phyloP scores from a whole-genome alignment of 805 yeast species.

The Kregervanrija fluxuum region DNA sequence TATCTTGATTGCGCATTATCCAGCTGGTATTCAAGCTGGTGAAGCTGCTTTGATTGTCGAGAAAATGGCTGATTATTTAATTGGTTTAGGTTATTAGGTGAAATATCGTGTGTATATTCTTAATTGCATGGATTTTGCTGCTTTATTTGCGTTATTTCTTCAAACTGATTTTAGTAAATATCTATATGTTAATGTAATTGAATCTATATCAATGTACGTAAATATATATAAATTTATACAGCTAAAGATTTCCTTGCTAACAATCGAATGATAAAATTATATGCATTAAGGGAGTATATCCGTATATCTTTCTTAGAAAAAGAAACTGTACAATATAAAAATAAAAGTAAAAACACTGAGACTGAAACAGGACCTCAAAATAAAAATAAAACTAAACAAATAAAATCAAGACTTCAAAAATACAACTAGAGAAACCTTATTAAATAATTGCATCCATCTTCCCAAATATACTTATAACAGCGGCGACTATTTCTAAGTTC shows the following conservation, averaged over 20 bases:
- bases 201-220: no score
- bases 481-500: constrained; percentile 84
- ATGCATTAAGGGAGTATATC: no score
- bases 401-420: not conserved
- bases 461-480: constrained; percentile 82
- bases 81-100: constrained; percentile 69
- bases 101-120: no score
- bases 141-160: no score
- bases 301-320: not conserved
- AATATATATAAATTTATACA: no score
- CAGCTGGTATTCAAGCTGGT: constrained; percentile 84
- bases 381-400: not conserved
- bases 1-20: constrained; percentile 88
- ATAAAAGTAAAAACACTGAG: not conserved
- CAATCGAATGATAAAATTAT: no score
- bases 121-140: no score
- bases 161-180: no score
- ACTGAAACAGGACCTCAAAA: not conserved
- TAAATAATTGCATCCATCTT: constrained; percentile 85
- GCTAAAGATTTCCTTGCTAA: no score
- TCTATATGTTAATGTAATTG: no score
- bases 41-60: constrained; percentile 94
- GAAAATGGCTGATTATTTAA: constrained; percentile 90
- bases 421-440: constrained; percentile 2
- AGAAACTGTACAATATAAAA: not conserved